Evolutionary conservation across 768 basidiomycete genomes (phyloP).

Genomic region (Collybia sp.): DNA sequence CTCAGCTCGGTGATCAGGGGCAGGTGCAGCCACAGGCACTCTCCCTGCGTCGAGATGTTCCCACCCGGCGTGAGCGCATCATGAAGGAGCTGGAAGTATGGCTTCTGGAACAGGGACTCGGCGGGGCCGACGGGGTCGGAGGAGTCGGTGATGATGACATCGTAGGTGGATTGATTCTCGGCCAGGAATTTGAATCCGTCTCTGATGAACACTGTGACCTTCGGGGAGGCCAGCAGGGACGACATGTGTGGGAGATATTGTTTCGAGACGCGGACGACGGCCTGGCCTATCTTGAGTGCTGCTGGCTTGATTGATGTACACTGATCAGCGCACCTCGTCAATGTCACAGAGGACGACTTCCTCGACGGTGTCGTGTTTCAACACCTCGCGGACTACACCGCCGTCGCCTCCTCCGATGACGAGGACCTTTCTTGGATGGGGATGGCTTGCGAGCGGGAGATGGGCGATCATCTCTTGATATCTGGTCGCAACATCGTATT

Average conservation of each 20-base stretch:
- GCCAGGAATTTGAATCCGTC: slow-evolving; percentile 97
- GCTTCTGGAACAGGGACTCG: slow-evolving; percentile 89
- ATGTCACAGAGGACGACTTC: slow-evolving; percentile 96
- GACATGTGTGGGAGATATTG: slow-evolving; percentile 94
- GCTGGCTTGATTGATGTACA: not conserved
- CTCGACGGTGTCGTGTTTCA: slow-evolving; percentile 90
- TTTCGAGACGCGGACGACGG: slow-evolving; percentile 94
- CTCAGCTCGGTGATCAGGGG: slow-evolving; percentile 77
- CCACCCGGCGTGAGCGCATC: slow-evolving; percentile 90
- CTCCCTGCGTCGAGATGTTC: slow-evolving; percentile 92
- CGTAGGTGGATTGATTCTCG: slow-evolving; percentile 83
- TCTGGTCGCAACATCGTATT: slow-evolving; percentile 31
- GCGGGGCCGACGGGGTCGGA: slow-evolving; percentile 98
- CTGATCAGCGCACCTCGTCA: slow-evolving; percentile 63
- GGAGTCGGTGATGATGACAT: slow-evolving; percentile 98
- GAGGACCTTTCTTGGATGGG: slow-evolving; percentile 92
- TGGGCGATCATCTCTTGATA: slow-evolving; percentile 99
- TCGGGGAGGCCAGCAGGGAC: slow-evolving; percentile 67
- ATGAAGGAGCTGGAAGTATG: slow-evolving; percentile 93
- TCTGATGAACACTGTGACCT: slow-evolving; percentile 82
- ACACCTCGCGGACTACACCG: slow-evolving; percentile 94
- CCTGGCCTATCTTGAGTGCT: slow-evolving; percentile 36
- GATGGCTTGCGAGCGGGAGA: slow-evolving; percentile 93
- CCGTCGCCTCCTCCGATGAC: slow-evolving; percentile 99
- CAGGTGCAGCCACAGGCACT: slow-evolving; percentile 94